Base-by-base conservation (phyloP, 1,284 basidiomycete species). In the Moniliophthora roreri region DNA sequence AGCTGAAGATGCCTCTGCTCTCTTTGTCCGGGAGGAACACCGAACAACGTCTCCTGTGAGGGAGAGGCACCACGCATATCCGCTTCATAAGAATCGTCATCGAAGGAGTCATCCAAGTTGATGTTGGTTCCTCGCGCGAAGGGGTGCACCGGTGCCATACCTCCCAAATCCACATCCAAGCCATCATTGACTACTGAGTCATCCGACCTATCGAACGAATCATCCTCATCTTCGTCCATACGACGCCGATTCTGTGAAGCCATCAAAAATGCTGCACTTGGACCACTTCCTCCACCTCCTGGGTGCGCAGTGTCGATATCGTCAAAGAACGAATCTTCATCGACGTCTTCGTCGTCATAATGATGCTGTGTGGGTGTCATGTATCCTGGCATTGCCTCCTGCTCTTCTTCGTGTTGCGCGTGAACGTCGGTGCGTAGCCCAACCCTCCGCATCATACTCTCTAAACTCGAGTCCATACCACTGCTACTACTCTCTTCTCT, bases 21-120 rank as follows among this genome's bases (percentile, higher is more conserved):
- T 41, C 79, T 69, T 59, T 80, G 77, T 16, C 72, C 77, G 39
- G 81, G 80, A 2, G 77, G 77, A 18, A 82, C 79, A 11, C 87
- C 87, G 68, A 89, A 89, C 51, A 89, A 67, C 10, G 87, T 89
- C 65, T 89, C 78, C 44, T 69, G 69, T 21, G 62, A 65, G 18
- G 64, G 66, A 13, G 59, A 59, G 9, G 54, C 61, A 24, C 57
- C 60, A 48, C 57, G 16, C 42, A 36, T 46, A 39, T 68, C 66
- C 39, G 70, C 71, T 50, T 74, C 73, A 58, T 72, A 76, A 26
- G 78, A 78, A 62, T 84, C 81, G 48, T 80, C 80, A 34, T 85
- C 82, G 41, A 74, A 79, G 9, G 70, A 74, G 46, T 79, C 78
- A 48, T 71, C 65, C 41, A 67, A 68, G 41, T 71, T 73, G 40